phyloP scores from a whole-genome alignment of 129 eudicot species.

The Pittosporum tobira region DNA sequence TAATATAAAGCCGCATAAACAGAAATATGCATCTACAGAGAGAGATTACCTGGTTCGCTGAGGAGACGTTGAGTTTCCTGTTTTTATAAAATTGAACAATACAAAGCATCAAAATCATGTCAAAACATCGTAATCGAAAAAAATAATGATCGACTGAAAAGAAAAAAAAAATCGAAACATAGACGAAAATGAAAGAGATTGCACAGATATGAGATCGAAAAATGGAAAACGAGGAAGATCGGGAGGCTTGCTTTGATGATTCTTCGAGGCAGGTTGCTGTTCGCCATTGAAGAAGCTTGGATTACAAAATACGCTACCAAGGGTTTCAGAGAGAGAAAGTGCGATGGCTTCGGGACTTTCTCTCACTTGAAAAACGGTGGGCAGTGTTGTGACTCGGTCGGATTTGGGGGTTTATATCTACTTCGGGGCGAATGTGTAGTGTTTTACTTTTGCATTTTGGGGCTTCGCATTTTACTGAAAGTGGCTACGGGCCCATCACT shows the following conservation, averaged over 20 bases:
- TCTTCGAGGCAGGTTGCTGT: slow-evolving; percentile 85
- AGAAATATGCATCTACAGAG: neutral
- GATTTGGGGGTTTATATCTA: no score
- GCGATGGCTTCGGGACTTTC: neutral
- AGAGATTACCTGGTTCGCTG: slow-evolving; percentile 78
- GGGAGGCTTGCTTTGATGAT: slow-evolving; percentile 65
- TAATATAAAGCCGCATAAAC: no score
- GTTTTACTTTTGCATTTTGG: no score
- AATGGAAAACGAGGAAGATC: slow-evolving; percentile 14
- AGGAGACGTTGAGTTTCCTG: slow-evolving; percentile 99
- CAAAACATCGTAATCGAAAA: no score
- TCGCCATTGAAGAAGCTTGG: slow-evolving; percentile 53
- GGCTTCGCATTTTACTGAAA: no score
- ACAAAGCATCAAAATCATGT: slow-evolving; percentile 14
- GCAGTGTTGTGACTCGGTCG: no score
- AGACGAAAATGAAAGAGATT: neutral
- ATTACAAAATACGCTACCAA: slow-evolving; percentile 21
- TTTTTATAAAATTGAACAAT: slow-evolving; percentile 18
- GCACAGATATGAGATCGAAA: slow-evolving; percentile 21
- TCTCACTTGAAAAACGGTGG: neutral
- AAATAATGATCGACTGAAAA: neutral
- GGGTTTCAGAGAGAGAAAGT: slow-evolving; percentile 23
- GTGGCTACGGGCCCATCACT: no score
- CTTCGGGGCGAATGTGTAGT: no score
- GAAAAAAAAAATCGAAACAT: neutral